Percentiles rank a stretch among this genome's conserved stretches.
Evolutionary conservation across 768 basidiomycete genomes (phyloP).

Genomic region (Rhodosporidiobolus sp.): DNA sequence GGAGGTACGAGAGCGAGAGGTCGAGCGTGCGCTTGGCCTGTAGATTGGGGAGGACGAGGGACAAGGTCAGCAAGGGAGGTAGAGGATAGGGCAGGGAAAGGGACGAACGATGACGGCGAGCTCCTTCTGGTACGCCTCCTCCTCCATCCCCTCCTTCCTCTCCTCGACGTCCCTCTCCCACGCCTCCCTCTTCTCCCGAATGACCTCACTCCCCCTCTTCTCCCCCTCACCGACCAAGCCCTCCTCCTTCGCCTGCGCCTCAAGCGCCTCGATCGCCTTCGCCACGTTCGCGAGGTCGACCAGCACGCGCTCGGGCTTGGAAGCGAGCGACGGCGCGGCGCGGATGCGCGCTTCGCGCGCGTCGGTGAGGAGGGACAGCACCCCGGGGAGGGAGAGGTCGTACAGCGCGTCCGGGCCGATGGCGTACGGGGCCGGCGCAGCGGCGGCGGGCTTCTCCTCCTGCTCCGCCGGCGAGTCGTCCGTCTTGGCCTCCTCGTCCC

Average conservation of each 20-base stretch:
- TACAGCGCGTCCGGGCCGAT: conserved; percentile 51
- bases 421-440: background rate
- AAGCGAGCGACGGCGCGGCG: conserved; percentile 76
- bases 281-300: conserved; percentile 78
- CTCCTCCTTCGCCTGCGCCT: conserved; percentile 54
- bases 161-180: conserved; percentile 25
- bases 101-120: conserved; percentile 57
- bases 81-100: background rate
- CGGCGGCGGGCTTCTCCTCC: background rate
- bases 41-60: background rate
- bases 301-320: conserved; percentile 70
- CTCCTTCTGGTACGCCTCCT: conserved; percentile 62
- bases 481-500: background rate
- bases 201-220: conserved; percentile 56
- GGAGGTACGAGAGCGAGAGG: conserved; percentile 87
- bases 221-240: conserved; percentile 60
- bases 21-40: conserved; percentile 77
- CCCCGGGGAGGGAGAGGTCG: background rate
- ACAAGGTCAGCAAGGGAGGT: background rate
- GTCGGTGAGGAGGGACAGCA: conserved; percentile 51
- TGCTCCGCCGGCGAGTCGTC: background rate
- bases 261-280: conserved; percentile 67
- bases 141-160: conserved; percentile 4
- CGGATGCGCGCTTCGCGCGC: conserved; percentile 75
- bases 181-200: conserved; percentile 53